Conservation (phyloP, 2,329 filamentous ascomycete genomes). For the Karstenula rhodostoma region DNA sequence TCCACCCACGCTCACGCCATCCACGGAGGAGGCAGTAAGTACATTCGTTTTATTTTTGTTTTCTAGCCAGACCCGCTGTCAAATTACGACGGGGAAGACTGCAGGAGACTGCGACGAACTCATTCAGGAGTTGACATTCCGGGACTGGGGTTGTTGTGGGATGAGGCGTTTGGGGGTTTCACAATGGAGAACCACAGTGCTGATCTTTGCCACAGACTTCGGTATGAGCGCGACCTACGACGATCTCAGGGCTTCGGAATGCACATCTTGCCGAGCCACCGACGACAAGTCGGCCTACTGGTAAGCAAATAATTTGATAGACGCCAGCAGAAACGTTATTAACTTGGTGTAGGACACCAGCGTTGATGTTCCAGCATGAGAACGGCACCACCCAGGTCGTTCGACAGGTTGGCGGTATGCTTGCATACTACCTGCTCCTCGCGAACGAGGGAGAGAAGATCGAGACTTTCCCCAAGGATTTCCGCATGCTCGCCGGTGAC, state of each 20-base stretch:
- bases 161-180: slow-evolving; percentile 32
- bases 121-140: slow-evolving; percentile 8
- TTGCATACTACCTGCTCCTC: slow-evolving; percentile 80
- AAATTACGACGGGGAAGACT: slow-evolving; percentile 66
- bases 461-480: slow-evolving; percentile 73
- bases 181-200: slow-evolving; percentile 21
- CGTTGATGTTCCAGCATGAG: slow-evolving; percentile 72
- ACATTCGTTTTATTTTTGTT: slow-evolving; percentile 46
- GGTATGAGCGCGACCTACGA: slow-evolving; percentile 68
- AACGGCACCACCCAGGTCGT: slow-evolving; percentile 73
- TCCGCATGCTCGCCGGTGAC: slow-evolving; percentile 76
- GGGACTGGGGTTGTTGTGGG: slow-evolving; percentile 15
- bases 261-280: slow-evolving; percentile 70
- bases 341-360: slow-evolving; percentile 60
- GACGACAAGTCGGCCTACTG: slow-evolving; percentile 54
- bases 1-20: slow-evolving; percentile 44
- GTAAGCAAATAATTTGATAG: slow-evolving; percentile 26
- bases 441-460: slow-evolving; percentile 64
- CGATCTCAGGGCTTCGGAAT: slow-evolving; percentile 68
- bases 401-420: slow-evolving; percentile 60
- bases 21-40: slow-evolving; percentile 59
- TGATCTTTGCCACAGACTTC: slow-evolving; percentile 57
- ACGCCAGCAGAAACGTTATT: neutral
- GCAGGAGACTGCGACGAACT: slow-evolving; percentile 12
- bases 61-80: slow-evolving; percentile 59